Evolutionary conservation across 192 early-diverging fungal species (phyloP), one percentile per base, ranked within the genome.

Genomic region (Gaertneriomyces sp.): DNA sequence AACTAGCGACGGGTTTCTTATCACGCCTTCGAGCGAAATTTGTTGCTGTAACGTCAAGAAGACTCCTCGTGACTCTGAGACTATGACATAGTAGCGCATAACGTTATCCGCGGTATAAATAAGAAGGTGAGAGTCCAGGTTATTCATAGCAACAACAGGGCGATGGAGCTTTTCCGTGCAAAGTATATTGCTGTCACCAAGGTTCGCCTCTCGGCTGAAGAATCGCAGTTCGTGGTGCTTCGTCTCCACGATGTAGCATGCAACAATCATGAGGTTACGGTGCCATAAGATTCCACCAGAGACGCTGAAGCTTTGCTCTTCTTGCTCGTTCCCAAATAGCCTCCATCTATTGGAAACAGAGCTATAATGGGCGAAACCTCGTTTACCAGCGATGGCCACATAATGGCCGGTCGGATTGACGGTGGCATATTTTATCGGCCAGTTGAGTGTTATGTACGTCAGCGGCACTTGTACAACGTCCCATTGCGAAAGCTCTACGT

Each of bases 321-420:
- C 79, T 58, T 78, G 78, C 72, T 90, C 89, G 69, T 90, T 93
- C 6, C 93, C 91, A 83, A 94, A 91, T 43, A 98, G 60, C 62
- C 93, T 93, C 95, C 95, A 98, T 64, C 85, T 71, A 33, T 85
- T 81, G 4, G 89, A 85, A 2, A 70, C 65, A 14, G 82, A 68
- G 71, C 85, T 91, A 60, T 91, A 91, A 63, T 89, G 87, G 3
- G 91, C 88, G 50, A 98, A 68, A 8, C 95, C 95, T 12, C 85
- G 86, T 53, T 72, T 79, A 1, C 95, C 95, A 8, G 95, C 91
- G 59, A 96, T 85, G 0, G 92, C 95, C 39, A 95, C 74, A 61
- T 81, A 89, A 17, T 78, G 77, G 9, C 91, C 91, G 33, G 85
- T 86, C 7, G 75, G 70, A 55, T 87, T 88, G 19, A 86, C 78